These are phyloP conservation scores for Rhynchosporium agropyri DNA, from an alignment of 2,329 filamentous ascomycete genomes.

Conservation along the genomic window DNA sequence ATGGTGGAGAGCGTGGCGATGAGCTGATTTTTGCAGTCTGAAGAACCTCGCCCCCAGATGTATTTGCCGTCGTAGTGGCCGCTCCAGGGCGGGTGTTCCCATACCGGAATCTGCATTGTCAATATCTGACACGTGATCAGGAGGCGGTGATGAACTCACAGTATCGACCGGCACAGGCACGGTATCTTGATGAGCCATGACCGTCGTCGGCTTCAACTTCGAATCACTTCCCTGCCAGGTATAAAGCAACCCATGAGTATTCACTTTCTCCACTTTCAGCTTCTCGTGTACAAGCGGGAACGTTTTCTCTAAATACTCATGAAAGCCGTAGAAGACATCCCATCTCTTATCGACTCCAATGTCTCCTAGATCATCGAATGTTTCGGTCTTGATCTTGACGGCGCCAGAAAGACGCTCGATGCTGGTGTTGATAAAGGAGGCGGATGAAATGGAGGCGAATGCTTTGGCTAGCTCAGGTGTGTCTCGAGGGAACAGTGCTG, in stretches of 20 bases:
- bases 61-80: constrained; percentile 56
- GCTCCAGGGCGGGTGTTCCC: constrained; percentile 55
- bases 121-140: no score
- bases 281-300: constrained; percentile 21
- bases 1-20: constrained; percentile 55
- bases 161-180: constrained; percentile 49
- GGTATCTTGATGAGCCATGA: constrained; percentile 22
- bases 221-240: constrained; percentile 15
- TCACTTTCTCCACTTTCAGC: constrained; percentile 23
- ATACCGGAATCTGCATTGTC: constrained; percentile 43
- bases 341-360: constrained; percentile 14
- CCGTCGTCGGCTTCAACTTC: constrained; percentile 8
- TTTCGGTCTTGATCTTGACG: constrained; percentile 21
- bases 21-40: constrained; percentile 59
- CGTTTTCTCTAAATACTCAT: constrained; percentile 12
- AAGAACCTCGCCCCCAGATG: constrained; percentile 59
- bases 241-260: constrained; percentile 16
- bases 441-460: constrained; percentile 15
- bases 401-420: constrained; percentile 17
- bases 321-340: constrained; percentile 18
- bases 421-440: constrained; percentile 9
- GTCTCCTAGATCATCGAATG: constrained; percentile 16
- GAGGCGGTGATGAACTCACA: background rate
- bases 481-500: constrained; percentile 12
- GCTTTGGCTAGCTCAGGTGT: constrained; percentile 11